These are phyloP conservation scores for Kodamaea sagamina DNA, from an alignment of 805 yeast species.

Conservation along the genomic window DNA sequence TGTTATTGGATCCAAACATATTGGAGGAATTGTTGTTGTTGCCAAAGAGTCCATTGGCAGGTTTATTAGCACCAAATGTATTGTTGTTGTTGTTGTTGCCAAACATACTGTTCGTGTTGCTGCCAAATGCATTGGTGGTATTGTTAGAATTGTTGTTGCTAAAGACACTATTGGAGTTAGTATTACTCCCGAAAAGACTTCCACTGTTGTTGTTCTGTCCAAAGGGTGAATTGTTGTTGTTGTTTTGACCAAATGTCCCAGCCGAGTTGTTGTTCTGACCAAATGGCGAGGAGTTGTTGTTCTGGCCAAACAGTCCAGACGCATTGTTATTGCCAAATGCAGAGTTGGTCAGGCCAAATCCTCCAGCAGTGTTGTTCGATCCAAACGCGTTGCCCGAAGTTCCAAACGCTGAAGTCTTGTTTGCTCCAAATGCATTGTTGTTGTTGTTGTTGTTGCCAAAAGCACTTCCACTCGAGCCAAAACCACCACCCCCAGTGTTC, in stretches of 20 bases:
- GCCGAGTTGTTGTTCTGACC: conserved; percentile 23
- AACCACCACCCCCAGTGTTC: conserved; percentile 10
- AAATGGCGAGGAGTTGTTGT: conserved; percentile 28
- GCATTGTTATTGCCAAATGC: conserved; percentile 14
- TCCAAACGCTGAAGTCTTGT: conserved; percentile 1
- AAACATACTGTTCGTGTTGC: conserved; percentile 12
- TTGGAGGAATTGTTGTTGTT: conserved; percentile 9
- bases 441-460: conserved; percentile 12
- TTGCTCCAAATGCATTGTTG: conserved; percentile 22
- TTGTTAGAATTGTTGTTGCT: conserved; percentile 21
- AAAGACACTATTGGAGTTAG: conserved; percentile 25
- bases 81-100: conserved; percentile 12
- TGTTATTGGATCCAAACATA: conserved; percentile 20
- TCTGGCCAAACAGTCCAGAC: conserved; percentile 20
- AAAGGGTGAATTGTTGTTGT: conserved; percentile 30
- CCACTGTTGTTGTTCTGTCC: conserved; percentile 22
- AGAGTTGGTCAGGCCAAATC: neutral
- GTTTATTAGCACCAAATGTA: conserved; percentile 40
- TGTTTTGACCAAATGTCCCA: conserved; percentile 31
- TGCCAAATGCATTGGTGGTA: conserved; percentile 12
- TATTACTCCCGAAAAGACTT: conserved; percentile 29
- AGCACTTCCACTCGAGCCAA: neutral
- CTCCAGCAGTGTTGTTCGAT: conserved; percentile 26
- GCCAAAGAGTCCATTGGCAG: conserved; percentile 25
- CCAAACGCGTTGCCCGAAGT: conserved; percentile 24